phyloP scores from a whole-genome alignment of 2,329 filamentous ascomycete genomes.

The Fusarium chuoi region DNA sequence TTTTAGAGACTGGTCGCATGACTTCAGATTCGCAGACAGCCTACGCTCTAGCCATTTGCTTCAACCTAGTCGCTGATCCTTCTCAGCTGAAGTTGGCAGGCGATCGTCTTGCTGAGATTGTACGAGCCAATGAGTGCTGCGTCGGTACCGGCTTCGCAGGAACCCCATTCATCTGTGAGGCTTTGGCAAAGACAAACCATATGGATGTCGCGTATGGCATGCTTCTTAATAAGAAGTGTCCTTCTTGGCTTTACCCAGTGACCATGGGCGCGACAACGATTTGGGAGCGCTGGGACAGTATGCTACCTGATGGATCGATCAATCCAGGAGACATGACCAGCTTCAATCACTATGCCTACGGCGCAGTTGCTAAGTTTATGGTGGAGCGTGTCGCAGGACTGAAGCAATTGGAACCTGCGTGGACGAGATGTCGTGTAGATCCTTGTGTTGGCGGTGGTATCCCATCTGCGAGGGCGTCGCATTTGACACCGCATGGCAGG shows the following conservation, averaged over 20 bases:
- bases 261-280: not conserved
- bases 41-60: not conserved
- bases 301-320: not conserved
- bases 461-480: not conserved
- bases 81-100: not conserved
- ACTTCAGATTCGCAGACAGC: not conserved
- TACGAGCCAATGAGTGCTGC: not conserved
- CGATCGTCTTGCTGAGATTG: not conserved
- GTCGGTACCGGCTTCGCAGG: not conserved
- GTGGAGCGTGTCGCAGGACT: not conserved
- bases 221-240: not conserved
- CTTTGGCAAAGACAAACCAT: not conserved
- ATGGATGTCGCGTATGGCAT: not conserved
- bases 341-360: not conserved
- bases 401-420: not conserved
- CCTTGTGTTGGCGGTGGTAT: not conserved
- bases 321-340: not conserved
- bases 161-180: not conserved
- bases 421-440: not conserved
- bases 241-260: not conserved
- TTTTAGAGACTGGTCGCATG: constrained; percentile 30
- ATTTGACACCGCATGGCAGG: not conserved
- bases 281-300: not conserved
- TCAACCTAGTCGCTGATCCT: rapidly evolving
- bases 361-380: not conserved